Percentiles rank a stretch among this genome's conserved stretches.
These are phyloP conservation scores for Panaeolus papilionaceus DNA, from an alignment of 768 basidiomycete species.

Conservation along the genomic window DNA sequence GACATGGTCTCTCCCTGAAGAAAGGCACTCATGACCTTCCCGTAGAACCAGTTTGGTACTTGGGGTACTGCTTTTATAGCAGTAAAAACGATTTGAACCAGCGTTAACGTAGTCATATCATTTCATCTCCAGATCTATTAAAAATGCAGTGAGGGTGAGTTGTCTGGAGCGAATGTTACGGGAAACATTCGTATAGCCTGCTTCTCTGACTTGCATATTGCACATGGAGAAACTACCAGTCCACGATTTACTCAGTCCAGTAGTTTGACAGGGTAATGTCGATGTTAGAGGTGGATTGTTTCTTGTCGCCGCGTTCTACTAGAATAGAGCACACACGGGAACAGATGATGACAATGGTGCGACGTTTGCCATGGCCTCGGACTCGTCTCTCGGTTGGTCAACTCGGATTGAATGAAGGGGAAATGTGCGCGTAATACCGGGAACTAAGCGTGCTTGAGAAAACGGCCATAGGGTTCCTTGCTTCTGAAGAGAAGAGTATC, in stretches of 20 bases:
- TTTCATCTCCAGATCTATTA: constrained; percentile 14
- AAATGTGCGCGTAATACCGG: constrained; percentile 5
- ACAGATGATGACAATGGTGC: background rate
- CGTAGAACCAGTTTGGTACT: constrained; percentile 5
- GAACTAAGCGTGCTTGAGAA: background rate
- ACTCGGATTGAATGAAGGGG: background rate
- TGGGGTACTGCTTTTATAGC: background rate
- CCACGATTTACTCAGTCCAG: background rate
- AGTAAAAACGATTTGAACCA: background rate
- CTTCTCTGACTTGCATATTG: constrained; percentile 6
- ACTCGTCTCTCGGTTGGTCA: background rate
- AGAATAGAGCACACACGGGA: constrained; percentile 7
- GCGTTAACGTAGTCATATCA: constrained; percentile 1
- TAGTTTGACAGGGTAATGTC: background rate
- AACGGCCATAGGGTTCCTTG: background rate
- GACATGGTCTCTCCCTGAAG: constrained; percentile 9
- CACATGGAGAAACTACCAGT: constrained; percentile 2
- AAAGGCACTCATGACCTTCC: constrained; percentile 3
- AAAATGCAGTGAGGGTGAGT: constrained; percentile 13
- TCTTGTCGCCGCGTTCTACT: background rate
- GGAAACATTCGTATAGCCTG: background rate
- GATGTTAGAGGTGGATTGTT: background rate
- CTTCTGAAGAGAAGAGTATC: constrained; percentile 10
- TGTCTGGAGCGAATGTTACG: constrained; percentile 5
- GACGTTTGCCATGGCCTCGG: constrained; percentile 1